These are phyloP conservation scores for Didymella sp. DNA, from an alignment of 2,329 filamentous ascomycete species.

Conservation along the genomic window DNA sequence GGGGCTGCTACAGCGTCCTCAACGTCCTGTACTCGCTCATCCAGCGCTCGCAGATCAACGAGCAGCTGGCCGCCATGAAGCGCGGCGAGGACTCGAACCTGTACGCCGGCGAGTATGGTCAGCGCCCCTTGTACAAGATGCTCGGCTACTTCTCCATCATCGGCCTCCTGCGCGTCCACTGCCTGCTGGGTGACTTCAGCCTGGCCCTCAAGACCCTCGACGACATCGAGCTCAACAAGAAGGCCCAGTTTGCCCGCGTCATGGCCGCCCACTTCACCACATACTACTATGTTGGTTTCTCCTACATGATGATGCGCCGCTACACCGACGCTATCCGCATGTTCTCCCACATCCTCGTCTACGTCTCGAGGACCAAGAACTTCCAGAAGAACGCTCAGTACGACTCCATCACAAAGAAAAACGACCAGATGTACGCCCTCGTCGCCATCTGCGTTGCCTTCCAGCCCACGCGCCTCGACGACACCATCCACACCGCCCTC, in stretches of 20 bases:
- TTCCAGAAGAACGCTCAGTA: conserved; percentile 99
- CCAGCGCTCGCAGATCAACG: conserved; percentile 96
- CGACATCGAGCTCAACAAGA: conserved; percentile 99
- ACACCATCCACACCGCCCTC: conserved; percentile 97
- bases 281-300: conserved; percentile 99
- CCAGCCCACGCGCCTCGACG: conserved; percentile 94
- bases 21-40: conserved; percentile 99
- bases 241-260: conserved; percentile 99
- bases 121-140: conserved; percentile 95
- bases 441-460: conserved; percentile 99
- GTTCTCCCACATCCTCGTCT: conserved; percentile 99
- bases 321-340: conserved; percentile 99
- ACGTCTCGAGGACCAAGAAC: conserved; percentile 98
- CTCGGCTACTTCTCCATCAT: conserved; percentile 99
- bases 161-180: conserved; percentile 93
- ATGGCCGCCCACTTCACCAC: conserved; percentile 99
- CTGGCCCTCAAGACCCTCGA: conserved; percentile 98
- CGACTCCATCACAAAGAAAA: conserved; percentile 99
- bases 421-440: conserved; percentile 99
- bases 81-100: conserved; percentile 86
- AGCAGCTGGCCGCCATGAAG: conserved; percentile 95
- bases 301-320: conserved; percentile 99
- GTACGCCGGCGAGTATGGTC: conserved; percentile 94
- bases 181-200: conserved; percentile 95
- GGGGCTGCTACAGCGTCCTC: conserved; percentile 99